A percentile compares a stretch with the other conserved stretches of the same genome.
These are phyloP conservation scores for Prototheca wickerhamii DNA, from an alignment of 163 green algal genomes.

Conservation along the genomic window DNA sequence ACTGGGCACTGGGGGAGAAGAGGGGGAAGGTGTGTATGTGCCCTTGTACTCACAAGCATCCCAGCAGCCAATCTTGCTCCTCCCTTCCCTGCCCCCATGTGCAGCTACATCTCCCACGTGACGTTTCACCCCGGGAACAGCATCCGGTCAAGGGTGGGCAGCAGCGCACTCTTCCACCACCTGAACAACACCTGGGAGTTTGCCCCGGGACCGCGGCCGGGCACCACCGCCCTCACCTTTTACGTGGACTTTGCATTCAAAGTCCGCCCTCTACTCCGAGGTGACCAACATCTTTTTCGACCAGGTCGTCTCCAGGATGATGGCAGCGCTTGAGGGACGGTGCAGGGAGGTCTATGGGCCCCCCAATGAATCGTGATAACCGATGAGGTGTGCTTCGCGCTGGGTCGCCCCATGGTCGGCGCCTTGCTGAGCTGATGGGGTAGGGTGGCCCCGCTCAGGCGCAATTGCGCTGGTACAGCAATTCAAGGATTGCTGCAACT, in stretches of 20 bases:
- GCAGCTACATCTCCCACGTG: slow-evolving; percentile 32
- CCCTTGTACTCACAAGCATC: not conserved
- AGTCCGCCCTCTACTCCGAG: slow-evolving; percentile 67
- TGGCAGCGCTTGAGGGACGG: slow-evolving; percentile 76
- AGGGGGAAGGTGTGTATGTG: not conserved
- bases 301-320: slow-evolving; percentile 78
- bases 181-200: slow-evolving; percentile 79
- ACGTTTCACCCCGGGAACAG: slow-evolving; percentile 22
- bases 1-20: not conserved
- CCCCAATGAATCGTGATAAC: too few species aligned
- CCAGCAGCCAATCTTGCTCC: not conserved
- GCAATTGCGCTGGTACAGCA: too few species aligned
- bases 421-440: too few species aligned
- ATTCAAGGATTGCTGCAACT: too few species aligned
- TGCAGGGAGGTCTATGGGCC: slow-evolving; percentile 74
- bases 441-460: too few species aligned
- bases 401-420: too few species aligned
- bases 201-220: slow-evolving; percentile 49
- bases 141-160: slow-evolving; percentile 55
- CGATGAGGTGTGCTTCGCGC: too few species aligned
- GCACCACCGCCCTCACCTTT: slow-evolving; percentile 69
- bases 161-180: slow-evolving; percentile 79
- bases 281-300: slow-evolving; percentile 73
- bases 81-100: not conserved
- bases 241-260: slow-evolving; percentile 86